Percentiles rank a stretch among this genome's conserved stretches.
Evolutionary conservation across 805 yeast genomes (phyloP).

Genomic region (Ogataea ganodermae): DNA sequence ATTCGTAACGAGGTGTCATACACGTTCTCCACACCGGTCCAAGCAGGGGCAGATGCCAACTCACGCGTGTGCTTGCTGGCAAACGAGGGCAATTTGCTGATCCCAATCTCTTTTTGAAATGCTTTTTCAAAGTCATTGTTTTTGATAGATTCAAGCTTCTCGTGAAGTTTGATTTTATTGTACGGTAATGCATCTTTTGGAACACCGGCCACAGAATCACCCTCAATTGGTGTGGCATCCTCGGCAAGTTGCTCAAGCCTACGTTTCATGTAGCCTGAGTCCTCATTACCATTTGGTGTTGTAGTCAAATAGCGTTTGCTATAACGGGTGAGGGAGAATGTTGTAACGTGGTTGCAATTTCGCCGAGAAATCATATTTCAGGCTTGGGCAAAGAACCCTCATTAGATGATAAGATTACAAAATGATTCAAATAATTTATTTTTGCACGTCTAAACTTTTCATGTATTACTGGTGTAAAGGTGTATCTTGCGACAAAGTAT

Average conservation of each 20-base stretch:
- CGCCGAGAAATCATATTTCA: neutral
- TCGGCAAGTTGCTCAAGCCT: conserved; percentile 45
- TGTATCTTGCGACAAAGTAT: neutral
- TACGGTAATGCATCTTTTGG: conserved; percentile 29
- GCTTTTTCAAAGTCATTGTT: conserved; percentile 38
- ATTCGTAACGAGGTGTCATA: conserved; percentile 53
- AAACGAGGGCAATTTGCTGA: conserved; percentile 43
- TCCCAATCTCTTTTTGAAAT: conserved; percentile 43
- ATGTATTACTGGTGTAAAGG: conserved; percentile 1
- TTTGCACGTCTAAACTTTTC: no score
- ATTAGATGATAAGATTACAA: no score
- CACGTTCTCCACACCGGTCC: conserved; percentile 58
- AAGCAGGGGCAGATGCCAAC: conserved; percentile 52
- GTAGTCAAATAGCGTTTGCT: neutral
- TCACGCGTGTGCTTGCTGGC: conserved; percentile 48
- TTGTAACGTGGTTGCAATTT: neutral
- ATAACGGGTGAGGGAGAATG: neutral
- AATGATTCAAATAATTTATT: no score
- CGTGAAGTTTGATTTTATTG: conserved; percentile 22
- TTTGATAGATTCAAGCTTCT: conserved; percentile 33
- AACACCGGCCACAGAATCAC: conserved; percentile 39
- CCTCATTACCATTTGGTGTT: conserved; percentile 2
- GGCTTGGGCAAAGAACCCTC: no score
- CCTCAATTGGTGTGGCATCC: conserved; percentile 39
- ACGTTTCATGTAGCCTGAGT: conserved; percentile 34